Percentiles rank a stretch among this genome's conserved stretches.
phyloP scores from a whole-genome alignment of 2,329 filamentous ascomycete genomes.

The Epichloe scottii region DNA sequence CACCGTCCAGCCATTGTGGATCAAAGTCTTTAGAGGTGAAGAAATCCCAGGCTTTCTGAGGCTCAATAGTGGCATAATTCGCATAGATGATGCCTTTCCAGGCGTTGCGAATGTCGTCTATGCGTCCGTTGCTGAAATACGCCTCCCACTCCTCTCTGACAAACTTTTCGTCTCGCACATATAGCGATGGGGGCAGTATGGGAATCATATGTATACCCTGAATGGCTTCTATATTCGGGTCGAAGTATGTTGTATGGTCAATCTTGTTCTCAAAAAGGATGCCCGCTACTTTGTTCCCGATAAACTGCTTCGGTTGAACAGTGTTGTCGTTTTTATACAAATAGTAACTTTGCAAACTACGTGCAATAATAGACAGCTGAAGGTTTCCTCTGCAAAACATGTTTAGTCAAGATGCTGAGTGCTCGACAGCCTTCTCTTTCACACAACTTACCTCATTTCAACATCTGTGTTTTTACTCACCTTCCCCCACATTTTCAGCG shows the following conservation, averaged over 20 bases:
- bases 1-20: constrained; percentile 61
- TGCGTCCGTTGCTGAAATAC: constrained; percentile 59
- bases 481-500: constrained; percentile 86
- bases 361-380: constrained; percentile 66
- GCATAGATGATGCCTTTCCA: constrained; percentile 81
- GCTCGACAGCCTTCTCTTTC: not conserved
- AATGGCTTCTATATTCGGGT: constrained; percentile 57
- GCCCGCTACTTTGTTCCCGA: constrained; percentile 61
- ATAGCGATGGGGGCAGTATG: constrained; percentile 52
- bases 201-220: constrained; percentile 77
- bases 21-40: constrained; percentile 59
- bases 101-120: constrained; percentile 53
- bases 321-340: constrained; percentile 60
- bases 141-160: constrained; percentile 72
- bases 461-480: constrained; percentile 64
- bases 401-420: not conserved
- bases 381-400: constrained; percentile 50
- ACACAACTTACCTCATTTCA: constrained; percentile 49
- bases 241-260: constrained; percentile 87
- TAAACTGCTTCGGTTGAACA: constrained; percentile 61
- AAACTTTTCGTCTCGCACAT: constrained; percentile 55
- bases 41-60: constrained; percentile 57
- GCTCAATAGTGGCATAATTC: constrained; percentile 68
- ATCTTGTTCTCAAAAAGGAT: constrained; percentile 90
- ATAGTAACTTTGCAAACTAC: constrained; percentile 70